These are phyloP conservation scores for Pestalotiopsis sp. DNA, from an alignment of 2,329 filamentous ascomycete genomes.

Conservation along the genomic window DNA sequence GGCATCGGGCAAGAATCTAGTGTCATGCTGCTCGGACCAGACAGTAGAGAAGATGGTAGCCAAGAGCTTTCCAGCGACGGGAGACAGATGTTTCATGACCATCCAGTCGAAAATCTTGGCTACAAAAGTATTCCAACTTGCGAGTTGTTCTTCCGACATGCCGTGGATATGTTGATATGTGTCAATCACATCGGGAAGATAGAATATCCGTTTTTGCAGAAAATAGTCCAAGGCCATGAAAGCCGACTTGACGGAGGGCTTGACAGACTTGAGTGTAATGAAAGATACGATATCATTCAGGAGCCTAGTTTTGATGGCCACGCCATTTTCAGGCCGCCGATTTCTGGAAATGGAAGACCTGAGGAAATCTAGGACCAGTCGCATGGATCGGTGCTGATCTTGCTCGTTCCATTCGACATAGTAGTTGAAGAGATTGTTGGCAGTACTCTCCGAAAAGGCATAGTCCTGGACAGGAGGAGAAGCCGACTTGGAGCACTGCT, in stretches of 20 bases:
- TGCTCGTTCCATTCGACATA: conserved; percentile 70
- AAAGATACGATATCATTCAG: conserved; percentile 58
- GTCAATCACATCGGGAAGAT: conserved; percentile 44
- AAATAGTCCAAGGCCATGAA: conserved; percentile 69
- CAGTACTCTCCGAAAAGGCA: conserved; percentile 53
- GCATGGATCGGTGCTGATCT: conserved; percentile 65
- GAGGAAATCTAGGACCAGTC: conserved; percentile 61
- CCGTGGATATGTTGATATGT: conserved; percentile 40
- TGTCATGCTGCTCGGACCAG: conserved; percentile 31
- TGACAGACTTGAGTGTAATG: conserved; percentile 60
- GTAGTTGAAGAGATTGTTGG: conserved; percentile 57
- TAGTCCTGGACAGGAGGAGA: conserved; percentile 44
- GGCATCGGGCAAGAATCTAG: conserved; percentile 38
- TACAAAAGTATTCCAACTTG: conserved; percentile 54
- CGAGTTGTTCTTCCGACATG: conserved; percentile 22
- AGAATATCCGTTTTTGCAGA: conserved; percentile 60
- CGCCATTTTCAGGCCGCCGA: conserved; percentile 39
- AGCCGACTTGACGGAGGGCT: conserved; percentile 68
- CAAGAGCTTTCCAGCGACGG: conserved; percentile 62
- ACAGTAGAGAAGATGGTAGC: conserved; percentile 57
- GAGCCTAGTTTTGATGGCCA: conserved; percentile 44
- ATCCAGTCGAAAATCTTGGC: conserved; percentile 56
- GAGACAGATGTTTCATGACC: conserved; percentile 57
- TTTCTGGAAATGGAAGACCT: conserved; percentile 53
- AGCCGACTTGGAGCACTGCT: conserved; percentile 56